These are phyloP conservation scores for Cyberlindnera meyerae DNA, from an alignment of 805 yeast species.

Conservation along the genomic window DNA sequence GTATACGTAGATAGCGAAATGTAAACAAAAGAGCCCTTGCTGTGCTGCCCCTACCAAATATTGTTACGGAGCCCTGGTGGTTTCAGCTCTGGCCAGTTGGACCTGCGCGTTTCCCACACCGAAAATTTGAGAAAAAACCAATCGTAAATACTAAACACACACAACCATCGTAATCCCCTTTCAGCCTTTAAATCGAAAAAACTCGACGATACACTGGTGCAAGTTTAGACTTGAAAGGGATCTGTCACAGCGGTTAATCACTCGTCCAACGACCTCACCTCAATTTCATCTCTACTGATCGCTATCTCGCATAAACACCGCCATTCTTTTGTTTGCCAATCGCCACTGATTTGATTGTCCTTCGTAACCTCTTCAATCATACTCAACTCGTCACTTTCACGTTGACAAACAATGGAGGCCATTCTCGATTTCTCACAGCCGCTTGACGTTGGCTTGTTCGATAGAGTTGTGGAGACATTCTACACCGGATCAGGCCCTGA, in stretches of 20 bases:
- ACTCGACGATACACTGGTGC: background rate
- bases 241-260: too few species aligned
- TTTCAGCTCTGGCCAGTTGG: background rate
- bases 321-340: background rate
- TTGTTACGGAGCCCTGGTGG: background rate
- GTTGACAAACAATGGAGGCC: constrained; percentile 69
- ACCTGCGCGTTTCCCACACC: constrained; percentile 1
- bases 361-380: background rate
- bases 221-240: too few species aligned
- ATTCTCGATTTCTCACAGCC: constrained; percentile 84
- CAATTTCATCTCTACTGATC: too few species aligned
- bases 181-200: background rate
- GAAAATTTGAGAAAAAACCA: constrained; percentile 10
- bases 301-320: too few species aligned
- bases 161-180: too few species aligned
- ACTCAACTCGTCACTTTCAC: too few species aligned
- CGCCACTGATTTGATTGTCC: too few species aligned
- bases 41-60: background rate
- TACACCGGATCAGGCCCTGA: constrained; percentile 68
- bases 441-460: constrained; percentile 73
- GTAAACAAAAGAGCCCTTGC: constrained; percentile 8
- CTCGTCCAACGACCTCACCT: too few species aligned
- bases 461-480: constrained; percentile 79
- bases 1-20: background rate
- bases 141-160: constrained; percentile 10